Percentiles rank a stretch among this genome's conserved stretches.
phyloP scores from a whole-genome alignment of 1,139 yeast species.

The Hansenula sp. region DNA sequence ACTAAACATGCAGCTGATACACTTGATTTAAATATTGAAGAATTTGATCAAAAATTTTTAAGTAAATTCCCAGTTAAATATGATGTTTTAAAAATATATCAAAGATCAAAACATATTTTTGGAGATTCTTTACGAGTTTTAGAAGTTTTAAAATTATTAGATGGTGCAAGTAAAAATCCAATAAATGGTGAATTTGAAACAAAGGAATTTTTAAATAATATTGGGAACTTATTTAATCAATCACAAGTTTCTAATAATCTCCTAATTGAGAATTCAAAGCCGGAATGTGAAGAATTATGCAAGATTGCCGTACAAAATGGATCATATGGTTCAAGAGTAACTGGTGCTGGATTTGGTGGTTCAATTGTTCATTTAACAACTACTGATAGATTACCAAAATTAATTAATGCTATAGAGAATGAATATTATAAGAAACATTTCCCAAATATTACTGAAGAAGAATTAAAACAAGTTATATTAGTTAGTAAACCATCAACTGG shows the following conservation, averaged over 20 bases:
- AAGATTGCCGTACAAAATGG: constrained; percentile 51
- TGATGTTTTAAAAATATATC: constrained; percentile 49
- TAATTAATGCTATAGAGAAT: constrained; percentile 42
- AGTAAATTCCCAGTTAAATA: constrained; percentile 54
- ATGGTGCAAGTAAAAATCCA: constrained; percentile 5
- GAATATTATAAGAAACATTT: constrained; percentile 46
- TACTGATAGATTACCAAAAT: constrained; percentile 36
- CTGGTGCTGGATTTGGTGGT: constrained; percentile 87
- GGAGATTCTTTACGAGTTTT: constrained; percentile 61
- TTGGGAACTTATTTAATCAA: constrained; percentile 56
- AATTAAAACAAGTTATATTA: constrained; percentile 49
- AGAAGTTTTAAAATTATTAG: constrained; percentile 41
- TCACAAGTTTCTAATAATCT: constrained; percentile 52
- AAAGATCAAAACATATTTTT: constrained; percentile 60
- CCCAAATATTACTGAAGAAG: constrained; percentile 41
- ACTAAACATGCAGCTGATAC: constrained; percentile 44
- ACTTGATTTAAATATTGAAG: constrained; percentile 39
- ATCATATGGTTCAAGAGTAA: constrained; percentile 62
- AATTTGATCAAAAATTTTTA: constrained; percentile 42
- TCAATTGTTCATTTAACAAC: constrained; percentile 63
- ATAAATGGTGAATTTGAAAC: constrained; percentile 20
- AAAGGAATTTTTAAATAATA: constrained; percentile 28
- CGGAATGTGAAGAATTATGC: constrained; percentile 49
- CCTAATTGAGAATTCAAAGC: constrained; percentile 52
- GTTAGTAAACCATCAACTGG: constrained; percentile 59